phyloP scores from a whole-genome alignment of 2,329 filamentous ascomycete species.

The Trichophyton mentagrophytes region DNA sequence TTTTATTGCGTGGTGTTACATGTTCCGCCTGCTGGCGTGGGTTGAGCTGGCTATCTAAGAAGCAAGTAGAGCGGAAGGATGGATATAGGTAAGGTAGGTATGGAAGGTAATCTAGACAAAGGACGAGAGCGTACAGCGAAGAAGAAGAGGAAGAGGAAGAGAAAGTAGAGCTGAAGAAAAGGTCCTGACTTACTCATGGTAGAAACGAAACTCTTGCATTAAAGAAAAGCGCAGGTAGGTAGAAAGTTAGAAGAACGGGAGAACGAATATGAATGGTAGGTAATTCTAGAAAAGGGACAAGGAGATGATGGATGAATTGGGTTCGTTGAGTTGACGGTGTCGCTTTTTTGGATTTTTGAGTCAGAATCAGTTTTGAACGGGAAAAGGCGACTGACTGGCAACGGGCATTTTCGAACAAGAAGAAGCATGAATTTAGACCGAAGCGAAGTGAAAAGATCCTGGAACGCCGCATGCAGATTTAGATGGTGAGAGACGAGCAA shows the following conservation, averaged over 20 bases:
- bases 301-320: no score
- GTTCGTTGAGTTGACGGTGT: background rate
- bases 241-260: background rate
- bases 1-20: no score
- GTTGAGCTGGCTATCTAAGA: no score
- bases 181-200: no score
- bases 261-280: background rate
- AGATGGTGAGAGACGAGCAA: background rate
- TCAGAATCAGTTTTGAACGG: background rate
- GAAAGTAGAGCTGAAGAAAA: no score
- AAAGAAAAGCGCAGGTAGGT: background rate
- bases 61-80: no score
- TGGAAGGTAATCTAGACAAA: no score
- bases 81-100: no score
- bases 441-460: background rate
- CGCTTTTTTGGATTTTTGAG: background rate
- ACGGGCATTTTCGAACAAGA: background rate
- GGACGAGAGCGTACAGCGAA: no score
- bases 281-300: background rate
- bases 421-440: no score
- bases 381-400: background rate
- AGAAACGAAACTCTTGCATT: background rate
- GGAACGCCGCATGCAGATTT: slow-evolving; percentile 2
- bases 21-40: no score
- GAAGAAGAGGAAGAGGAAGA: no score